Percentiles rank a stretch among this genome's conserved stretches.
phyloP scores from a whole-genome alignment of 495 filamentous ascomycete species.

The Hypoxylon perforatum region DNA sequence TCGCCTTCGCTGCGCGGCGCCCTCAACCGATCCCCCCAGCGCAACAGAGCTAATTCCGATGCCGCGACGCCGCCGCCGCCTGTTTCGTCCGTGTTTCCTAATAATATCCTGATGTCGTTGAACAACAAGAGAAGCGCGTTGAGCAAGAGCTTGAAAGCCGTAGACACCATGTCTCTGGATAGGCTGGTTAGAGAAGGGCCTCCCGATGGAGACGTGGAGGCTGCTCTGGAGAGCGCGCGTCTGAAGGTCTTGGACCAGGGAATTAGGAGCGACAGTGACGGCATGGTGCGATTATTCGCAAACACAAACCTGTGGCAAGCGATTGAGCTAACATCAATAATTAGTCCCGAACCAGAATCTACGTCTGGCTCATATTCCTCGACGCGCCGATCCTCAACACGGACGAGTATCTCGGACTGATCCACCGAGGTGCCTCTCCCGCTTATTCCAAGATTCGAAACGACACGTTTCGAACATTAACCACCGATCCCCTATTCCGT shows the following conservation, averaged over 20 bases:
- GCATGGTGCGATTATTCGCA: conserved; percentile 75
- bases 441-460: conserved; percentile 98
- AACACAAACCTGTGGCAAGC: background rate
- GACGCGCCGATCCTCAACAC: conserved; percentile 84
- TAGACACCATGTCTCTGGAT: conserved; percentile 73
- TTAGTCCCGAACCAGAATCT: conserved; percentile 92
- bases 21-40: conserved; percentile 61
- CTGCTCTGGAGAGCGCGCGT: conserved; percentile 77
- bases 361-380: conserved; percentile 93
- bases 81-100: conserved; percentile 17
- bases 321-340: conserved; percentile 7
- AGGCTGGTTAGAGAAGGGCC: conserved; percentile 76
- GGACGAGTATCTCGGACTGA: conserved; percentile 86
- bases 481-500: conserved; percentile 95
- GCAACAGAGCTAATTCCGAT: conserved; percentile 80
- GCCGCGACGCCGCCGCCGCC: conserved; percentile 55
- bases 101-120: conserved; percentile 39
- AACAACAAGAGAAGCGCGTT: conserved; percentile 61
- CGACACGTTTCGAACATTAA: conserved; percentile 95
- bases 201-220: conserved; percentile 70
- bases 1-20: conserved; percentile 43
- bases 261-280: conserved; percentile 84
- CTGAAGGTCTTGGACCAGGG: conserved; percentile 81
- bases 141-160: conserved; percentile 65
- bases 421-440: conserved; percentile 91